phyloP scores from a whole-genome alignment of 805 yeast genomes.

The Brettanomyces sp. region DNA sequence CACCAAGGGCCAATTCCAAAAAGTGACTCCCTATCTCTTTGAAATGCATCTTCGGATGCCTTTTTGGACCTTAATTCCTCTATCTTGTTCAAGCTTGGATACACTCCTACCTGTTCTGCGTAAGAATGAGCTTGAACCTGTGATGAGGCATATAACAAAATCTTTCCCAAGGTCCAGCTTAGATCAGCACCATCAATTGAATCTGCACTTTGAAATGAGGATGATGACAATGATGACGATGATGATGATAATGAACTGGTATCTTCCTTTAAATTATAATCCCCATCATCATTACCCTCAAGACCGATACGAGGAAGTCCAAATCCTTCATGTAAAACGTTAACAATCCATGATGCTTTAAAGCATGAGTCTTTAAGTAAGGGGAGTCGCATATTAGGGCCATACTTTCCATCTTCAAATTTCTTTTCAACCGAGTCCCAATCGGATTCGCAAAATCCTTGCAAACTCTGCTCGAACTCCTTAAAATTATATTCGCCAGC shows the following conservation, averaged over 20 bases:
- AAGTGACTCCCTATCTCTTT: not conserved
- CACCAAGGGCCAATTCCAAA: slow-evolving; percentile 2
- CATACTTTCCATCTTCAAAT: slow-evolving; percentile 45
- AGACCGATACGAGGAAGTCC: slow-evolving; percentile 66
- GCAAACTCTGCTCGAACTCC: slow-evolving; percentile 55
- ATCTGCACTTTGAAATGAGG: slow-evolving; percentile 65
- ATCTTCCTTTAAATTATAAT: slow-evolving; percentile 4
- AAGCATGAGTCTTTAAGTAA: slow-evolving; percentile 74
- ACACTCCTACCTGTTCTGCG: slow-evolving; percentile 25
- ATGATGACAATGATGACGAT: slow-evolving; percentile 34
- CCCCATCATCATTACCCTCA: slow-evolving; percentile 27
- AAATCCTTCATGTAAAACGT: slow-evolving; percentile 86
- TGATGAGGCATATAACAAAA: slow-evolving; percentile 72
- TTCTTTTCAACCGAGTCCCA: slow-evolving; percentile 52
- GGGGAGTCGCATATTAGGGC: slow-evolving; percentile 43
- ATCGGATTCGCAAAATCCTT: slow-evolving; percentile 63
- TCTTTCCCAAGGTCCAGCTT: slow-evolving; percentile 93
- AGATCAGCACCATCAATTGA: slow-evolving; percentile 76
- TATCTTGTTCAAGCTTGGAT: slow-evolving; percentile 26
- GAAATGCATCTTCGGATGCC: not conserved
- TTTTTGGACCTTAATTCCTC: not conserved
- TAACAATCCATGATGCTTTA: slow-evolving; percentile 91
- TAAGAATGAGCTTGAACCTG: slow-evolving; percentile 32
- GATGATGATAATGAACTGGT: slow-evolving; percentile 16
- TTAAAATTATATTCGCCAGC: slow-evolving; percentile 83